These are phyloP conservation scores for Colletotrichum simmondsii DNA, from an alignment of 2,329 filamentous ascomycete genomes.

Conservation along the genomic window DNA sequence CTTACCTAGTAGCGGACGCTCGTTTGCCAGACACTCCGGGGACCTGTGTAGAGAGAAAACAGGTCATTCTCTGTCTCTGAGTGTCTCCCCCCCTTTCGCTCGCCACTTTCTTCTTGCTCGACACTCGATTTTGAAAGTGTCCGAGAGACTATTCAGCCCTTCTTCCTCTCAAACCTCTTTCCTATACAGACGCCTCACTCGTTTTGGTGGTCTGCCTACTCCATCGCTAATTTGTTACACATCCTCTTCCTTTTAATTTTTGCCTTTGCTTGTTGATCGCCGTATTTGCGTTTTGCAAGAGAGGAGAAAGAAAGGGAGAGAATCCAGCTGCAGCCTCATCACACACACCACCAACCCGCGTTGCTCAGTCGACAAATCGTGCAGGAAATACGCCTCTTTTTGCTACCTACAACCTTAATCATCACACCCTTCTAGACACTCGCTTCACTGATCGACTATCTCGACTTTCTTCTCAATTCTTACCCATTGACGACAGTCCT, in stretches of 20 bases:
- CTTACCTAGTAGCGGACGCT: conserved; percentile 1
- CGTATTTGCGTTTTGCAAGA: conserved; percentile 4
- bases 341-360: conserved; percentile 8
- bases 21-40: neutral
- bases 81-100: conserved; percentile 18
- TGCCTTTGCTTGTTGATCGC: neutral
- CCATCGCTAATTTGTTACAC: conserved; percentile 48
- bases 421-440: conserved; percentile 1
- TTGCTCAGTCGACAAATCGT: conserved; percentile 30
- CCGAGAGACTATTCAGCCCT: conserved; percentile 36
- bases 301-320: conserved; percentile 21
- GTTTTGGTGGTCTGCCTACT: conserved; percentile 61
- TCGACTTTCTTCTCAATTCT: neutral
- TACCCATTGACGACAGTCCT: neutral
- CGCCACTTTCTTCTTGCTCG: conserved; percentile 34
- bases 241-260: conserved; percentile 35
- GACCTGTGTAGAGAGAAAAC: conserved; percentile 1
- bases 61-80: conserved; percentile 14
- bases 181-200: conserved; percentile 62
- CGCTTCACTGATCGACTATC: neutral
- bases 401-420: neutral
- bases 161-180: conserved; percentile 39
- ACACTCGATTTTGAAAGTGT: conserved; percentile 14
- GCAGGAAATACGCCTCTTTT: conserved; percentile 11
- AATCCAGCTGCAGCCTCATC: conserved; percentile 9